Evolutionary conservation across 208 protist genomes (phyloP).

Genomic region (Acanthamoeba castellanii): DNA sequence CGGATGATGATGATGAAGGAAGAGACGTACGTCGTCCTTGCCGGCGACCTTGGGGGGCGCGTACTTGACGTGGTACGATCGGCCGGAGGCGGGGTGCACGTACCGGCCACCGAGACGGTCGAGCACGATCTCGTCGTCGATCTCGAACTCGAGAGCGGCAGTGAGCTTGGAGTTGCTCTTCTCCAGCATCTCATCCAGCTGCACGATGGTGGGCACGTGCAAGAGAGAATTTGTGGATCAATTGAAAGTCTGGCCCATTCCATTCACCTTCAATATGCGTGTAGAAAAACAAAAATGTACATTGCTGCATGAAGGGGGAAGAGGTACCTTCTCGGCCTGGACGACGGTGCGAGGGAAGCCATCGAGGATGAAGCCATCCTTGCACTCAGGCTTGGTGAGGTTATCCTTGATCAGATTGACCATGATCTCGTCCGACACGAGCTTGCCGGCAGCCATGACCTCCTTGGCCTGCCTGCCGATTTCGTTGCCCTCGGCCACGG

Average conservation of each 20-base stretch:
- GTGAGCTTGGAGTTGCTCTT: constrained; percentile 83
- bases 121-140: constrained; percentile 86
- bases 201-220: neutral
- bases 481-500: constrained; percentile 79
- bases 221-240: neutral
- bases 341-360: constrained; percentile 89
- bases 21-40: constrained; percentile 26
- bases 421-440: constrained; percentile 87
- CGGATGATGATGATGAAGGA: neutral
- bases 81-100: constrained; percentile 75
- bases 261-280: no score
- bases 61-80: constrained; percentile 81
- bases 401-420: constrained; percentile 87
- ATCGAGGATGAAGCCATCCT: constrained; percentile 87
- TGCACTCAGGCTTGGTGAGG: constrained; percentile 72
- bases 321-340: constrained; percentile 88
- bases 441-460: constrained; percentile 86
- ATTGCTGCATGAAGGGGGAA: neutral
- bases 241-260: no score
- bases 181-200: constrained; percentile 87
- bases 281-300: neutral
- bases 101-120: constrained; percentile 85
- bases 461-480: constrained; percentile 86
- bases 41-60: constrained; percentile 51
- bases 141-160: constrained; percentile 85